phyloP scores from a whole-genome alignment of 441 rosid genomes.

The Adansonia gregorii region DNA sequence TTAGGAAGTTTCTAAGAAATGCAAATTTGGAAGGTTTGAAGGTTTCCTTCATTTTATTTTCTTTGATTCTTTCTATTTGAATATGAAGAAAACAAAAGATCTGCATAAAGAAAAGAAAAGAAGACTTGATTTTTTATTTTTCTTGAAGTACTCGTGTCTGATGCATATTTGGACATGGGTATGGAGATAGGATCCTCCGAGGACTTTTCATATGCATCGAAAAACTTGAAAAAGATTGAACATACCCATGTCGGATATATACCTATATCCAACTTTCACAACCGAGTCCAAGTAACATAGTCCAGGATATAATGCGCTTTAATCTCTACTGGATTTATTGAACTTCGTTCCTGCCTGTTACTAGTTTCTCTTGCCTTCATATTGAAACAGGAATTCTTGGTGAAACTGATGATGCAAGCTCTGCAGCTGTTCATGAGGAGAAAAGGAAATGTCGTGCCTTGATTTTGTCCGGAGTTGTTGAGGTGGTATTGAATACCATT shows the following conservation, averaged over 20 bases:
- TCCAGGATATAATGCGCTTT: conserved; percentile 3
- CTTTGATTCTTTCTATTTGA: neutral
- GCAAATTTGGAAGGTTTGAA: conserved; percentile 61
- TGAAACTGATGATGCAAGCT: conserved; percentile 50
- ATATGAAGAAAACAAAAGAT: neutral
- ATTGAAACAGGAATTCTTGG: conserved; percentile 64
- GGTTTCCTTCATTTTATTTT: conserved; percentile 22
- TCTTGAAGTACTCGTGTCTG: too few species aligned
- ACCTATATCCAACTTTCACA: too few species aligned
- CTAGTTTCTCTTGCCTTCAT: conserved; percentile 36
- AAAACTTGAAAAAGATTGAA: too few species aligned
- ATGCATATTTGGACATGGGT: too few species aligned
- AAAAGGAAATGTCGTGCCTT: conserved; percentile 55
- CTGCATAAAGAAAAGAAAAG: conserved; percentile 3
- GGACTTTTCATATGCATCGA: too few species aligned
- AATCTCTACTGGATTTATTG: neutral
- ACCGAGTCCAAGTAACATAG: too few species aligned
- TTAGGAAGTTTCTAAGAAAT: conserved; percentile 52
- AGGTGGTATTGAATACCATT: conserved; percentile 63
- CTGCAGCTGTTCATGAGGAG: conserved; percentile 54
- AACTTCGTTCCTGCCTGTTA: conserved; percentile 9
- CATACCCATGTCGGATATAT: too few species aligned
- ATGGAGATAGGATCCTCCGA: too few species aligned
- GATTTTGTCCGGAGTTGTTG: conserved; percentile 56
- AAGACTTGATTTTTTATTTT: neutral